A percentile compares a stretch with the other conserved stretches of the same genome.
phyloP scores from a whole-genome alignment of 345 rosid genomes.

The Melaleuca alternifolia region DNA sequence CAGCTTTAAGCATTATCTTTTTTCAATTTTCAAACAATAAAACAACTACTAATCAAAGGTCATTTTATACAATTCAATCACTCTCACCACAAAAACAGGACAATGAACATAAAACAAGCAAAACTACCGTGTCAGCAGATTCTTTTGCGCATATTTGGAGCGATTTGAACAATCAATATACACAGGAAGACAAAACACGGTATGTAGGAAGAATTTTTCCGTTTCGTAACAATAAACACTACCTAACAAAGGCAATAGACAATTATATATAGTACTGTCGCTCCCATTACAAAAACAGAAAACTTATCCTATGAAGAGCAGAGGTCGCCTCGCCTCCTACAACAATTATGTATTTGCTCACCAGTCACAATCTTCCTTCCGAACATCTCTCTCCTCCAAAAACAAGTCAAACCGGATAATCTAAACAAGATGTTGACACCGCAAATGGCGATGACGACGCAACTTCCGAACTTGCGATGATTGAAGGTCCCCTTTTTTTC shows the following conservation, averaged over 20 bases:
- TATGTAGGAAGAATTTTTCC: neutral
- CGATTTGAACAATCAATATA: neutral
- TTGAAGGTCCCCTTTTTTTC: neutral
- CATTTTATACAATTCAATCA: neutral
- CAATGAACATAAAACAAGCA: neutral
- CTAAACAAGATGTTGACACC: neutral
- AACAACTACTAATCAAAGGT: neutral
- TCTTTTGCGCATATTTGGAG: neutral
- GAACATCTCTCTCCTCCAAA: neutral
- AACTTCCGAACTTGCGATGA: neutral
- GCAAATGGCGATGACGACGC: neutral
- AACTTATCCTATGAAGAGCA: neutral
- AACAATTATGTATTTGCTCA: neutral
- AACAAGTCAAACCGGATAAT: neutral
- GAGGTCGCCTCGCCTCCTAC: neutral
- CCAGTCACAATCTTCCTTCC: neutral
- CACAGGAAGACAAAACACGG: neutral
- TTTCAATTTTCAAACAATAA: neutral
- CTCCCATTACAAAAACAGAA: neutral
- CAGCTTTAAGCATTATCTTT: neutral
- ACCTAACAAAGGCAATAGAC: neutral
- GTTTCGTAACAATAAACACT: neutral
- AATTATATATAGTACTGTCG: neutral
- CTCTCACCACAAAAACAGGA: neutral
- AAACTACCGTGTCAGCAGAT: neutral